Base-by-base conservation (phyloP, 768 basidiomycete species). In the Russula griseocarnosa region DNA sequence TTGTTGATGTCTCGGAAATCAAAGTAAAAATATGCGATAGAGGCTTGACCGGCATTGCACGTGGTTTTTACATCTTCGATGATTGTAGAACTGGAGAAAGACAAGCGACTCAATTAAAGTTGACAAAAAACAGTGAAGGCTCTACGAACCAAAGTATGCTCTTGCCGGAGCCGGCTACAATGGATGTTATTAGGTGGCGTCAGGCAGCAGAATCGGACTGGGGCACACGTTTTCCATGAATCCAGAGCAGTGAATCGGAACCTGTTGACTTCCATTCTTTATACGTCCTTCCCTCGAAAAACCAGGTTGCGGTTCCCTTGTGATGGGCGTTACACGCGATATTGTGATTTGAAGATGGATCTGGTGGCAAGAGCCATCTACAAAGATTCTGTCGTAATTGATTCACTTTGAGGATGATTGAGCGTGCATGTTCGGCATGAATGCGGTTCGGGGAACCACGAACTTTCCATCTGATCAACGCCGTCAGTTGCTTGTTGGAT, bases 241-340 rank as follows among this genome's bases (percentile, higher is more conserved):
- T 28, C 56, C 56, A 63, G 18, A 57, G 38, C 1, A 58, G 55
- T 0, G 60, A 36, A 11, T 36, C 36, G 36, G 36, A 36, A 9
- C 42, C 51, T 16, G 13, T 26, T 16, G 46, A 28, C 5, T 47
- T 55, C 60, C 60, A 61, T 28, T 49, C 20, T 1, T 61, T 36
- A 18, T 47, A 55, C 3, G 22, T 16, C 4, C 22, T n/a, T 3
- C 44, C 44, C 11, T 73, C 82, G 89, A 86, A 67, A 79, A 81
- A 7, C 86, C 84, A 32, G 32, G 32, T 32, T 8, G 32, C 32
- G 7, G 32, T 32, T 32, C 32, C 32, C 32, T 7, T 32, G 32
- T 32, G 32, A 32, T 32, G 32, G 8, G 8, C 32, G 32, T 9
- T 32, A 8, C 6, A 32, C 85, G 36, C 86, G 36, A 87, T 79